These are phyloP conservation scores for Xylaria intraflava DNA, from an alignment of 495 filamentous ascomycete species.

Conservation along the genomic window DNA sequence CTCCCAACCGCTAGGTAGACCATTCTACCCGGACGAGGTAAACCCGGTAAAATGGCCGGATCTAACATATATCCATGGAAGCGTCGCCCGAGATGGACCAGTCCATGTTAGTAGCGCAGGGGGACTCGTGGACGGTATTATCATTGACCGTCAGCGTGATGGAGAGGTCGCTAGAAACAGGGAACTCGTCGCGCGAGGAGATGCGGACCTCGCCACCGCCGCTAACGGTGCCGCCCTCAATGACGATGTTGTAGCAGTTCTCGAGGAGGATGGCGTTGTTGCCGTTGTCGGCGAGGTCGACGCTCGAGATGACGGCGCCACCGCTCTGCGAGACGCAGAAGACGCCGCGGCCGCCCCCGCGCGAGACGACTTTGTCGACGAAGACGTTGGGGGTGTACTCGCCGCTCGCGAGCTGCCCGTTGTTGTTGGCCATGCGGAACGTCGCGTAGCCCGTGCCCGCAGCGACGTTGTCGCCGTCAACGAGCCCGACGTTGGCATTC, in stretches of 20 bases:
- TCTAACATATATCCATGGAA: conserved; percentile 30
- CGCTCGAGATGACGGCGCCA: conserved; percentile 28
- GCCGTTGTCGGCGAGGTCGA: conserved; percentile 38
- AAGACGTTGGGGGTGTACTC: conserved; percentile 38
- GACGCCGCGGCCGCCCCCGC: conserved; percentile 40
- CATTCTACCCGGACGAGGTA: no score
- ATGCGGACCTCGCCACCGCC: conserved; percentile 42
- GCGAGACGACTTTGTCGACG: conserved; percentile 39
- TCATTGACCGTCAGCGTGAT: conserved; percentile 35
- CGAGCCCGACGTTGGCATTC: conserved; percentile 37
- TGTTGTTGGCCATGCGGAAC: conserved; percentile 40
- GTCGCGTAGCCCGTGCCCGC: conserved; percentile 41
- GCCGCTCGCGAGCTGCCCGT: conserved; percentile 33
- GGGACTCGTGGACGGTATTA: conserved; percentile 36
- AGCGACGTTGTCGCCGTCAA: conserved; percentile 41
- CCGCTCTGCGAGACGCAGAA: conserved; percentile 45
- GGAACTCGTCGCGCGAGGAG: conserved; percentile 36
- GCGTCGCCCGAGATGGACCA: conserved; percentile 35
- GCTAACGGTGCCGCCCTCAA: conserved; percentile 35
- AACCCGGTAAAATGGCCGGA: no score
- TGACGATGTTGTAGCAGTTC: conserved; percentile 42
- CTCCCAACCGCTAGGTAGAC: no score
- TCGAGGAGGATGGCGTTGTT: conserved; percentile 45
- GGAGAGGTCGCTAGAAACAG: conserved; percentile 35
- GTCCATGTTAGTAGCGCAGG: conserved; percentile 38